phyloP scores from a whole-genome alignment of 352 stramenopile genomes.

The Globisporangium polare region DNA sequence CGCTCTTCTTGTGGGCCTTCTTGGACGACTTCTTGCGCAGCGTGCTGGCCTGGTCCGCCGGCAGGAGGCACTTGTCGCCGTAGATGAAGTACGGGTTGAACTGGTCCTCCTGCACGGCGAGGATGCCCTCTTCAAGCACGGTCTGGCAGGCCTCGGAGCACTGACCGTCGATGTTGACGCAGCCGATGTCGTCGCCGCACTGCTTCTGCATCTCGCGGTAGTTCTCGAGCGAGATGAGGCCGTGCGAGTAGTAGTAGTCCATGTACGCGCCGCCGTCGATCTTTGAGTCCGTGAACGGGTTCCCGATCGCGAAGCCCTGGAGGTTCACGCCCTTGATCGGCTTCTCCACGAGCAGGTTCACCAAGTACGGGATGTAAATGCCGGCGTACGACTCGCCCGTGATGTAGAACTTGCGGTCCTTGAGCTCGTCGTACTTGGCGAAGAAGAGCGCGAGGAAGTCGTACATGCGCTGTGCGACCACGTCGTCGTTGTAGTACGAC shows the following conservation, averaged over 20 bases:
- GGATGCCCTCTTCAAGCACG: slow-evolving; percentile 48
- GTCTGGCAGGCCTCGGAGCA: slow-evolving; percentile 41
- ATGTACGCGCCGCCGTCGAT: slow-evolving; percentile 72
- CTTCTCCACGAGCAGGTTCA: slow-evolving; percentile 64
- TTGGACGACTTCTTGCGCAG: slow-evolving; percentile 38
- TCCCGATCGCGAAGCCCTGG: slow-evolving; percentile 74
- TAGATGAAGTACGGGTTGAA: slow-evolving; percentile 84
- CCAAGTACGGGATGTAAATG: slow-evolving; percentile 89
- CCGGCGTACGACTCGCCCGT: slow-evolving; percentile 83
- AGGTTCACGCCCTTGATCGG: slow-evolving; percentile 68
- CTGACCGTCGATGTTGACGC: slow-evolving; percentile 47
- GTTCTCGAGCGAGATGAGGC: slow-evolving; percentile 73
- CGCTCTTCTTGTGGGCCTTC: slow-evolving; percentile 12
- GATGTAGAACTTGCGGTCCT: slow-evolving; percentile 77
- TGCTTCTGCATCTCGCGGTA: slow-evolving; percentile 58
- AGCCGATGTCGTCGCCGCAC: slow-evolving; percentile 55
- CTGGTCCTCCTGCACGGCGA: slow-evolving; percentile 32
- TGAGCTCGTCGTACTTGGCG: slow-evolving; percentile 62
- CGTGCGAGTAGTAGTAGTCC: slow-evolving; percentile 86
- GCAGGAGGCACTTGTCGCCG: slow-evolving; percentile 70
- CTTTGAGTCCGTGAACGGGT: slow-evolving; percentile 59
- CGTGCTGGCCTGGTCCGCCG: slow-evolving; percentile 46
- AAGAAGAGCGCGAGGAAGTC: slow-evolving; percentile 76
- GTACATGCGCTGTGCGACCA: slow-evolving; percentile 70
- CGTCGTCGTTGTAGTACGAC: slow-evolving; percentile 81